These are phyloP conservation scores for Yamadazyma taylorii DNA, from an alignment of 1,139 yeast species.

Conservation along the genomic window DNA sequence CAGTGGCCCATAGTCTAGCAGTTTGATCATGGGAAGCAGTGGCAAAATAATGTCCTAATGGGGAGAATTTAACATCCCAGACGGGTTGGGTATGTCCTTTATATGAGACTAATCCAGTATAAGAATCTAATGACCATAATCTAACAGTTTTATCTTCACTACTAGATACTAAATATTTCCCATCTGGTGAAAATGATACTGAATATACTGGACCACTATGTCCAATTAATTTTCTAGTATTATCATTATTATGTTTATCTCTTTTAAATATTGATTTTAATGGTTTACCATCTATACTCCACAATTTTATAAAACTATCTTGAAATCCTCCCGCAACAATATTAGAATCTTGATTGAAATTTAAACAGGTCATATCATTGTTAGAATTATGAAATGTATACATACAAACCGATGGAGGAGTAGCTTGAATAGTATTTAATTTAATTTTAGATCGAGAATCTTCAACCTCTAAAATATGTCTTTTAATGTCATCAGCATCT, in stretches of 20 bases:
- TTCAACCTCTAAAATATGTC: slow-evolving; percentile 74
- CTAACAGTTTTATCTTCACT: slow-evolving; percentile 93
- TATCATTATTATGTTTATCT: slow-evolving; percentile 52
- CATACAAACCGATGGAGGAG: slow-evolving; percentile 95
- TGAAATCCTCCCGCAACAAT: slow-evolving; percentile 93
- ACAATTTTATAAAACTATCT: slow-evolving; percentile 83
- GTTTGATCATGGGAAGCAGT: slow-evolving; percentile 98
- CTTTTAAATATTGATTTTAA: slow-evolving; percentile 63
- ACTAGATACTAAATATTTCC: slow-evolving; percentile 72
- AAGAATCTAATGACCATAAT: slow-evolving; percentile 93
- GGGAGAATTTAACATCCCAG: slow-evolving; percentile 96
- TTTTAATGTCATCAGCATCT: slow-evolving; percentile 74
- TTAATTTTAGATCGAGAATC: slow-evolving; percentile 78
- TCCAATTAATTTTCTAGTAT: slow-evolving; percentile 72
- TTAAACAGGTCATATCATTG: slow-evolving; percentile 79
- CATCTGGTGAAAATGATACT: slow-evolving; percentile 87
- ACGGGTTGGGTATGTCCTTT: slow-evolving; percentile 96
- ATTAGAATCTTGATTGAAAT: slow-evolving; percentile 84
- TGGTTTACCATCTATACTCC: slow-evolving; percentile 93
- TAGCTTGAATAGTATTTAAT: slow-evolving; percentile 61
- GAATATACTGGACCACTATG: slow-evolving; percentile 96
- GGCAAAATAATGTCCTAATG: slow-evolving; percentile 95
- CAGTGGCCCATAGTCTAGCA: slow-evolving; percentile 96
- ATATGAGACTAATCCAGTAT: slow-evolving; percentile 85
- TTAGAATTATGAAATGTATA: slow-evolving; percentile 96